Percentiles rank a stretch among this genome's conserved stretches.
Evolutionary conservation across 1,284 basidiomycete species (phyloP).

Genomic region (Neonothopanus nambi): DNA sequence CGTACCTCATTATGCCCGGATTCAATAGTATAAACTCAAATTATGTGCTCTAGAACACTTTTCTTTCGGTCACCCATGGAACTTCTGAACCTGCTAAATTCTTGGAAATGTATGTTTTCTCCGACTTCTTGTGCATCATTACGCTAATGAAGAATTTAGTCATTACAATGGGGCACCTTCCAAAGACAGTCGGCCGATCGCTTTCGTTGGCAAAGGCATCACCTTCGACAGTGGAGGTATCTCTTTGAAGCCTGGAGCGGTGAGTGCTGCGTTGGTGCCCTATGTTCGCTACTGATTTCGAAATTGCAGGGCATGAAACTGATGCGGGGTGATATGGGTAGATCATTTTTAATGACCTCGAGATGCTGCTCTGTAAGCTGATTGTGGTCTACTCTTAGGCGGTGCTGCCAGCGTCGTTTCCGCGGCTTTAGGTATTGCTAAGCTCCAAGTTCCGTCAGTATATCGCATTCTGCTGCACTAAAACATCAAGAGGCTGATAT

Average conservation of each 20-base stretch:
- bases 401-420: conserved; percentile 82
- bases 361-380: no score
- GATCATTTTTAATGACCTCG: conserved; percentile 13
- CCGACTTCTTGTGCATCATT: conserved; percentile 9
- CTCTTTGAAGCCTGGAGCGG: conserved; percentile 76
- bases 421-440: conserved; percentile 76
- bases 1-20: no score
- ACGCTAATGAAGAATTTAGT: conserved; percentile 34
- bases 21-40: no score
- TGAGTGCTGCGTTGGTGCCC: conserved; percentile 30
- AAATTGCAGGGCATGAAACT: conserved; percentile 65
- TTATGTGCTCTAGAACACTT: conserved; percentile 55
- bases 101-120: conserved; percentile 84
- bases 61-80: conserved; percentile 87
- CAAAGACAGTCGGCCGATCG: conserved; percentile 61
- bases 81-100: conserved; percentile 84
- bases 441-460: conserved; percentile 75
- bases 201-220: conserved; percentile 87
- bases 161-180: conserved; percentile 78
- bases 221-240: conserved; percentile 92
- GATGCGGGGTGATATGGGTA: conserved; percentile 86
- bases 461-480: neutral
- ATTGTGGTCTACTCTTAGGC: conserved; percentile 34
- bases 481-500: neutral
- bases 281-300: neutral